Base-by-base conservation (phyloP, 495 filamentous ascomycete species). In the Daldinia vernicosa region DNA sequence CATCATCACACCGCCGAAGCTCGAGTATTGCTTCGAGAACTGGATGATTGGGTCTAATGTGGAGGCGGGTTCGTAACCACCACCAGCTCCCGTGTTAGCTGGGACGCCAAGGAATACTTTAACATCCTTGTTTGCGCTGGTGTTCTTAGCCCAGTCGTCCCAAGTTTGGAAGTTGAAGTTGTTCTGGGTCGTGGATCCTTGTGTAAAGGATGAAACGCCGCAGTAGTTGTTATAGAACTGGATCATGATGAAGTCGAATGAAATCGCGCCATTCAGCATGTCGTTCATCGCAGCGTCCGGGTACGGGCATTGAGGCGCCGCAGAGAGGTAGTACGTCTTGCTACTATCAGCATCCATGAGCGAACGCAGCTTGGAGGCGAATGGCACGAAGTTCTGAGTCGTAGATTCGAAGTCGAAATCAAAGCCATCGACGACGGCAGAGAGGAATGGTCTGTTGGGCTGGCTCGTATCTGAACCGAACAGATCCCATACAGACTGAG, bases 181-280 rank as follows among this genome's bases (percentile, higher is more conserved):
- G 61, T 77, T 84, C 75, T 86, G 86, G 5, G 77, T 83, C 9
- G 74, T 60, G 0, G 78, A 53, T 4, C 86, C 83, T 0, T 80
- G 28, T 11, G 76, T 60, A 78, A 83, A 93, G 19, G 81, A 81
- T 55, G 82, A 77, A 3, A 88, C 75, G 15, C 90, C 90, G 77
- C 90, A 92, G 71, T 80, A 87, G 81, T 90, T 91, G 74, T 84
- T 84, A 74, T 83, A 93, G 83, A 92, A 92, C 77, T 92, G 90
- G 17, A 92, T 84, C 74, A 84, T 90, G 35, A 92, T 80, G 54
- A 89, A 90, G 71, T 92, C 90, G 53, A 90, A 86, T 9, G 75
- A 71, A 32, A 88, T 81, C 9, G 79, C 77, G 2, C 79, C 82
- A 63, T 85, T 74, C 39, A 93, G 81, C 62, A 88, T 84, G 0